phyloP scores from a whole-genome alignment of 345 rosid species.

The Lumnitzera racemosa region DNA sequence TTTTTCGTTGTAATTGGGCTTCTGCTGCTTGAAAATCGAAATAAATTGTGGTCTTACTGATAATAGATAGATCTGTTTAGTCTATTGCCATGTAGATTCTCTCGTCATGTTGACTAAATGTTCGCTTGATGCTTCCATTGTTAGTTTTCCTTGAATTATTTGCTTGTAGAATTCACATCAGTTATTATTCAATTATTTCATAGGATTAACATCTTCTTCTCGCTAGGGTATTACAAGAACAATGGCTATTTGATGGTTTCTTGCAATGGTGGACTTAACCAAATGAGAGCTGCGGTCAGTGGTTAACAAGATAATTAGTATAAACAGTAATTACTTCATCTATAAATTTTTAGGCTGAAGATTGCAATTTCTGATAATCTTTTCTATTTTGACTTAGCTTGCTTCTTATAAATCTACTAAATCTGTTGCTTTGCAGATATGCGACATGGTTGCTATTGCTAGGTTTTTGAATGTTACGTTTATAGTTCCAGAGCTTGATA shows the following conservation, averaged over 20 bases:
- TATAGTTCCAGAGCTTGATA: constrained; percentile 27
- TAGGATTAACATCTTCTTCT: not conserved
- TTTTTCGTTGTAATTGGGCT: not conserved
- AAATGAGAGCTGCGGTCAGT: constrained; percentile 26
- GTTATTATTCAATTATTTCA: not conserved
- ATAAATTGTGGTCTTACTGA: too few relatives aligned
- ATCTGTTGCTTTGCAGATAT: constrained; percentile 16
- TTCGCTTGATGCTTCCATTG: too few relatives aligned
- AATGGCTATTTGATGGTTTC: constrained; percentile 95
- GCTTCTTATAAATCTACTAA: too few relatives aligned
- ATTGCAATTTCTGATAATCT: too few relatives aligned
- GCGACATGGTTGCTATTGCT: constrained; percentile 30
- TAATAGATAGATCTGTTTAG: too few relatives aligned
- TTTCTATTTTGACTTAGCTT: not conserved
- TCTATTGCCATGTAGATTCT: too few relatives aligned
- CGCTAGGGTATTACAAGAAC: constrained; percentile 83
- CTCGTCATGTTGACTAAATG: too few relatives aligned
- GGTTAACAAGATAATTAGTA: constrained; percentile 29
- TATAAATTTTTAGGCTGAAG: too few relatives aligned
- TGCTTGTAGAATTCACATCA: too few relatives aligned
- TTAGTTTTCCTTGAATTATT: too few relatives aligned
- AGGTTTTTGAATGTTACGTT: constrained; percentile 27
- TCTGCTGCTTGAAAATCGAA: too few relatives aligned
- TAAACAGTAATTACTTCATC: too few relatives aligned
- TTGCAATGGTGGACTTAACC: constrained; percentile 28